Percentiles rank a stretch among this genome's conserved stretches.
These are phyloP conservation scores for Aureobasidium pullulans DNA, from an alignment of 2,329 filamentous ascomycete species.

Conservation along the genomic window DNA sequence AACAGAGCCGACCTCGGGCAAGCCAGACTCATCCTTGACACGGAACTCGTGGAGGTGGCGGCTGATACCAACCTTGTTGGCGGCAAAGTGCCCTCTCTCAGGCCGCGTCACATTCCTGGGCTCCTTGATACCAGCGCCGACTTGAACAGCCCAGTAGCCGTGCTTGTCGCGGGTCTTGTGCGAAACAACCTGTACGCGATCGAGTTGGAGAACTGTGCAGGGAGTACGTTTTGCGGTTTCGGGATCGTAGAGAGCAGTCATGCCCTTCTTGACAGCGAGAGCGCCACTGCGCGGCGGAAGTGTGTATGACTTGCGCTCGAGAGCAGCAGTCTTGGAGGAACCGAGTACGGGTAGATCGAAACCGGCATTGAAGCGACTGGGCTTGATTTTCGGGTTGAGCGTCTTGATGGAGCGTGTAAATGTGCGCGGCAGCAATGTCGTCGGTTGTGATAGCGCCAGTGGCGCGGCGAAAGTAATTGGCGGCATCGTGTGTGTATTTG, in stretches of 20 bases:
- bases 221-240: conserved; percentile 69
- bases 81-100: conserved; percentile 80
- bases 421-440: conserved; percentile 20
- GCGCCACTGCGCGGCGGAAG: conserved; percentile 68
- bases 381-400: conserved; percentile 44
- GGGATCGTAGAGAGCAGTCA: conserved; percentile 80
- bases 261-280: conserved; percentile 86
- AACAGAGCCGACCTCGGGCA: conserved; percentile 67
- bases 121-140: conserved; percentile 70
- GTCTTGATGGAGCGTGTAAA: conserved; percentile 46
- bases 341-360: conserved; percentile 45
- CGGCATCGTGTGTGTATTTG: conserved; percentile 1
- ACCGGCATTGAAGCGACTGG: conserved; percentile 47
- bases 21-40: conserved; percentile 64
- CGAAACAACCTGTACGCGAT: conserved; percentile 81
- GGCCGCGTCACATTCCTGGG: conserved; percentile 72
- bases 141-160: conserved; percentile 90
- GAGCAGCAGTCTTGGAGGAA: conserved; percentile 51
- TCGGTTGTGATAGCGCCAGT: conserved; percentile 2
- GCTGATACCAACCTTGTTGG: conserved; percentile 76
- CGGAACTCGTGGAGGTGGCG: conserved; percentile 77
- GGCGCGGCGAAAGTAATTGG: conserved; percentile 1
- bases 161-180: conserved; percentile 74
- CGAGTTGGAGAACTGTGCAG: conserved; percentile 89
- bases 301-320: conserved; percentile 50